Evolutionary conservation across 139 green algal species (phyloP).

Genomic region (Closterium sp.): DNA sequence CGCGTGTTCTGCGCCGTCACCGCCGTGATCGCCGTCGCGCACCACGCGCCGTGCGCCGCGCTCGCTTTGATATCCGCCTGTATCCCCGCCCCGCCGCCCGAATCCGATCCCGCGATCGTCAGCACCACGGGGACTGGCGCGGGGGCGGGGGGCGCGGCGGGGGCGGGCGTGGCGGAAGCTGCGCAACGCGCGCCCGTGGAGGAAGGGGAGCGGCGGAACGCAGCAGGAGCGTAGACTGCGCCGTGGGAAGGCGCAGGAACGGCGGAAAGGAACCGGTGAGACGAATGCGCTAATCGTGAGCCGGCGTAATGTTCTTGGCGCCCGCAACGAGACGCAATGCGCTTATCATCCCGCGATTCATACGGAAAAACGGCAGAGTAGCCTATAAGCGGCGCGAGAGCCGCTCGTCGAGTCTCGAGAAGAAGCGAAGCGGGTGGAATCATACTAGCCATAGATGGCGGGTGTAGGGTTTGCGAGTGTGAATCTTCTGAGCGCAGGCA

Average conservation of each 20-base stretch:
- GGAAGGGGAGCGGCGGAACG: too few relatives aligned
- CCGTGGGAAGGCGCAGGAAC: neutral
- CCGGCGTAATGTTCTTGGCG: neutral
- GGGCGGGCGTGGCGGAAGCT: neutral
- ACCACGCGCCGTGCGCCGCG: constrained; percentile 71
- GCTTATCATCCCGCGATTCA: neutral
- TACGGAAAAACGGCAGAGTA: neutral
- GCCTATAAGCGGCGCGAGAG: neutral
- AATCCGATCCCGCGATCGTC: constrained; percentile 86
- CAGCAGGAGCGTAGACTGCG: neutral
- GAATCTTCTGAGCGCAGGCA: too few relatives aligned
- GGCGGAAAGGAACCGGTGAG: neutral
- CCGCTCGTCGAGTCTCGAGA: too few relatives aligned
- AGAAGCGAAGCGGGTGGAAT: too few relatives aligned
- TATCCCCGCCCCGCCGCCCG: constrained; percentile 89
- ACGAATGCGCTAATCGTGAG: neutral
- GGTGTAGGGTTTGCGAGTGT: too few relatives aligned
- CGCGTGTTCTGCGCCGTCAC: constrained; percentile 92
- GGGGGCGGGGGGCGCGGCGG: neutral
- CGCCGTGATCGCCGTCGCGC: constrained; percentile 77
- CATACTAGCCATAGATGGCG: too few relatives aligned
- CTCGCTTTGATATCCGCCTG: constrained; percentile 65
- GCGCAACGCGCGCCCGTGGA: neutral
- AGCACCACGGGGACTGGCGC: constrained; percentile 29
- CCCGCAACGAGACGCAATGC: neutral